A percentile compares a stretch with the other conserved stretches of the same genome.
phyloP scores from a whole-genome alignment of 2,329 filamentous ascomycete genomes.

The Uncinocarpus reesii region DNA sequence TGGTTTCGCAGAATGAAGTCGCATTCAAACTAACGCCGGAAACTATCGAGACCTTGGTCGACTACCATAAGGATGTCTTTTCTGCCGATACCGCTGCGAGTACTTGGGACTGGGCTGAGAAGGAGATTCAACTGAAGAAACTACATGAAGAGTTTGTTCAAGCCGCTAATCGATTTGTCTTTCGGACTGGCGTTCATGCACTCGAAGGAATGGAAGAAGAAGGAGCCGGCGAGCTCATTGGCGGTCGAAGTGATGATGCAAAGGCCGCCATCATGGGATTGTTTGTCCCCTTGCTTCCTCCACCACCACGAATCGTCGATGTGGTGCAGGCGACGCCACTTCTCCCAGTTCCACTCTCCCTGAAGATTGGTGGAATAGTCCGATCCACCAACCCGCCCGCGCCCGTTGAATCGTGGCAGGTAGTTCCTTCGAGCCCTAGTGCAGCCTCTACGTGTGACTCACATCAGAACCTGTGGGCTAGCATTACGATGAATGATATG shows the following conservation, averaged over 20 bases:
- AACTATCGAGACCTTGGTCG: slow-evolving; percentile 83
- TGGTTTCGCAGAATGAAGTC: slow-evolving; percentile 95
- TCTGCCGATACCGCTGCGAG: slow-evolving; percentile 79
- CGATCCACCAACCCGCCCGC: slow-evolving; percentile 52
- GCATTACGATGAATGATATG: slow-evolving; percentile 61
- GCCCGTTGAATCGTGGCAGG: slow-evolving; percentile 77
- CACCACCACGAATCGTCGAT: slow-evolving; percentile 79
- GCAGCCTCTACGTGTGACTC: slow-evolving; percentile 65
- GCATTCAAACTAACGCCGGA: slow-evolving; percentile 95
- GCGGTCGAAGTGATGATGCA: slow-evolving; percentile 85
- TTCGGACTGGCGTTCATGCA: slow-evolving; percentile 74
- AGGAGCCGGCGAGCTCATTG: slow-evolving; percentile 83
- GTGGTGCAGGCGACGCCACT: slow-evolving; percentile 77
- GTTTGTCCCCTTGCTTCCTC: slow-evolving; percentile 75
- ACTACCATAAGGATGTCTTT: slow-evolving; percentile 94
- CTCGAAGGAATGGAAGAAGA: slow-evolving; percentile 95
- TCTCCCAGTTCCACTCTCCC: slow-evolving; percentile 66
- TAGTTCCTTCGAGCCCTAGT: slow-evolving; percentile 79
- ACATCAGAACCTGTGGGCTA: slow-evolving; percentile 65
- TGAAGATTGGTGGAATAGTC: slow-evolving; percentile 71
- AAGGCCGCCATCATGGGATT: slow-evolving; percentile 75
- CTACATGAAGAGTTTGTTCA: slow-evolving; percentile 94
- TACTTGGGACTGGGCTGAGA: slow-evolving; percentile 92
- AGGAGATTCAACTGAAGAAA: slow-evolving; percentile 93
- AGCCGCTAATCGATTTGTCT: slow-evolving; percentile 95